Evolutionary conservation across 768 basidiomycete species (phyloP), one percentile per base, ranked within the genome.

Genomic region (Leccinum rimulosum): DNA sequence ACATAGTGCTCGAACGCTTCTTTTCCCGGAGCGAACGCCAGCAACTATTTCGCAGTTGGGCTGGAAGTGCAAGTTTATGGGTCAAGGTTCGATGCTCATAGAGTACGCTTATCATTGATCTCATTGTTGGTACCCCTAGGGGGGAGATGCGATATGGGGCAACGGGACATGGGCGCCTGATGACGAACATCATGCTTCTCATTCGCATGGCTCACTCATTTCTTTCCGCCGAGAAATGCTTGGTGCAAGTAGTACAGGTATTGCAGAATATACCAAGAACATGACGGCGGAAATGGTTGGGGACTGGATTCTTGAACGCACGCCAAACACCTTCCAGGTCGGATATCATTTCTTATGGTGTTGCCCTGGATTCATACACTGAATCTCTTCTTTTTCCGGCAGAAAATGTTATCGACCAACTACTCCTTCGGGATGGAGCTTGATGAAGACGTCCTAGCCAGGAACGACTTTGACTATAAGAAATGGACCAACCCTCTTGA

Each of bases 401-500:
- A 68, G 88, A 85, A 83, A 80, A 95, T 95, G 93, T 73, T 95
- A 31, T 77, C 74, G 40, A 82, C 79, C 0, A 98, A 98, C 68
- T 98, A 95, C 74, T 94, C 91, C 9, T 89, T 85, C 70, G 94
- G 92, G 0, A 86, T 97, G 50, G 95, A 98, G 75, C 78, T 85
- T 15, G 83, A 94, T 64, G 86, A 87, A 56, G 75, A 77, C 51
- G 75, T 76, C 38, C 71, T 97, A 56, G 80, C 78, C 58, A 75
- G 70, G 61, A 96, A 95, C 71, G 80, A 88, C 65, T 63, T 77
- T 25, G 91, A 95, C 71, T 85, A 82, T 67, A 83, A 76, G 14
- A 96, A 95, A 76, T 99, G 96, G 96, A 81, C 88, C 10, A 98
- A 98, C 71, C 94, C 95, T 11, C 77, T 94, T 22, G 92, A 95